These are phyloP conservation scores for Saturnispora galanensis DNA, from an alignment of 805 yeast genomes.

Conservation along the genomic window DNA sequence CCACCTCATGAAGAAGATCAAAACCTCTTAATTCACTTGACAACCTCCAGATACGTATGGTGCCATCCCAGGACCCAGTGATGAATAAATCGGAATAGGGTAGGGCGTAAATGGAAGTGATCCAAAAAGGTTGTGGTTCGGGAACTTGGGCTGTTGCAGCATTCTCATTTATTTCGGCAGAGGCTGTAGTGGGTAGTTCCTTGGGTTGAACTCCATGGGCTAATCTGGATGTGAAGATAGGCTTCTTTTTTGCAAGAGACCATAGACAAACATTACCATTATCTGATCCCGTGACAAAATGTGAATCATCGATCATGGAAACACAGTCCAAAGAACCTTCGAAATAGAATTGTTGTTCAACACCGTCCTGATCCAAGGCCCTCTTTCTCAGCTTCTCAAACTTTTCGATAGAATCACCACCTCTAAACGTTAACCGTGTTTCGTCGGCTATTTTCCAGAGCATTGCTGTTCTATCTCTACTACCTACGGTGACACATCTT, in stretches of 20 bases:
- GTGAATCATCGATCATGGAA: slow-evolving; percentile 83
- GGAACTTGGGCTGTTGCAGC: slow-evolving; percentile 47
- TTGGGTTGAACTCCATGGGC: slow-evolving; percentile 64
- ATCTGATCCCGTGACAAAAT: slow-evolving; percentile 91
- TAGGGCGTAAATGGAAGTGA: slow-evolving; percentile 69
- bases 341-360: slow-evolving; percentile 31
- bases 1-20: slow-evolving; percentile 43
- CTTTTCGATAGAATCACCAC: slow-evolving; percentile 55
- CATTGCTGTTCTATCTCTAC: slow-evolving; percentile 91
- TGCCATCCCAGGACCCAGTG: slow-evolving; percentile 84
- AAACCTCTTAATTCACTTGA: slow-evolving; percentile 56
- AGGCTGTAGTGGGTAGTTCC: slow-evolving; percentile 38
- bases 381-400: slow-evolving; percentile 27
- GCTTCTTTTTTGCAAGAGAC: slow-evolving; percentile 86
- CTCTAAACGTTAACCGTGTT: slow-evolving; percentile 84
- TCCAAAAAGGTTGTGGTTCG: slow-evolving; percentile 69
- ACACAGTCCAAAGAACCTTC: slow-evolving; percentile 92
- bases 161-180: slow-evolving; percentile 36
- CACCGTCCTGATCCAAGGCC: slow-evolving; percentile 21
- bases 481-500: slow-evolving; percentile 91
- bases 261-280: slow-evolving; percentile 86
- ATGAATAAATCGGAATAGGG: slow-evolving; percentile 80
- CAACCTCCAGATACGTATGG: slow-evolving; percentile 68
- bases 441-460: slow-evolving; percentile 96
- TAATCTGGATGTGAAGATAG: slow-evolving; percentile 53